phyloP scores from a whole-genome alignment of 2,329 filamentous ascomycete species.

The Ramularia endophylla region DNA sequence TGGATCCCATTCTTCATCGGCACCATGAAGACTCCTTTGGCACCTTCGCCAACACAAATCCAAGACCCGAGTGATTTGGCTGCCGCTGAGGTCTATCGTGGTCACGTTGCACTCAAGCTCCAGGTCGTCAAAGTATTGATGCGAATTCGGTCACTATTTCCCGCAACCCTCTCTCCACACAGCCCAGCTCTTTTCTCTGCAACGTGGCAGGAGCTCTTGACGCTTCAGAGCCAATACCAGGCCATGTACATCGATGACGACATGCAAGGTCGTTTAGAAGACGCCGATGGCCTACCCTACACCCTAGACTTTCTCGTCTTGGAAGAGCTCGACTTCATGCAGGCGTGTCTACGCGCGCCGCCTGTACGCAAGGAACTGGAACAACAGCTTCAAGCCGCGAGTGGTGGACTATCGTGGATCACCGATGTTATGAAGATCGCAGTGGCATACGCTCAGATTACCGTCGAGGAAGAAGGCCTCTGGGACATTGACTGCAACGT shows the following conservation, averaged over 20 bases:
- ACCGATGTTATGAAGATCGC: slow-evolving; percentile 81
- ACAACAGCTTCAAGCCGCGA: slow-evolving; percentile 59
- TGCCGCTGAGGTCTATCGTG: slow-evolving; percentile 65
- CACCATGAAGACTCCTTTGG: slow-evolving; percentile 68
- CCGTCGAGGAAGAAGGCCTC: slow-evolving; percentile 83
- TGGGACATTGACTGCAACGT: slow-evolving; percentile 98
- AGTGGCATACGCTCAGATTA: slow-evolving; percentile 81
- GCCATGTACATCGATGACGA: slow-evolving; percentile 81
- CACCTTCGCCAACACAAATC: slow-evolving; percentile 54
- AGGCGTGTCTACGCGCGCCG: slow-evolving; percentile 80
- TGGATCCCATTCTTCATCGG: slow-evolving; percentile 90
- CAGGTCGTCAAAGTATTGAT: slow-evolving; percentile 88
- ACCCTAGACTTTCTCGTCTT: slow-evolving; percentile 89
- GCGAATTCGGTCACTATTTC: slow-evolving; percentile 80
- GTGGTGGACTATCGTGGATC: slow-evolving; percentile 69
- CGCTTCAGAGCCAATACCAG: slow-evolving; percentile 67
- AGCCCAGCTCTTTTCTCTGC: slow-evolving; percentile 77
- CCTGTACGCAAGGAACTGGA: slow-evolving; percentile 88
- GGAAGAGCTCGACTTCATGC: slow-evolving; percentile 92
- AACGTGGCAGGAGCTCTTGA: slow-evolving; percentile 80
- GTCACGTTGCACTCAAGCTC: slow-evolving; percentile 77
- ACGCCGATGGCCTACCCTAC: slow-evolving; percentile 86
- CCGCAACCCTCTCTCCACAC: slow-evolving; percentile 73
- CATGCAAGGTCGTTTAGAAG: slow-evolving; percentile 80
- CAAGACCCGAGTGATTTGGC: slow-evolving; percentile 53